A percentile compares a stretch with the other conserved stretches of the same genome.
Conservation (phyloP, 352 stramenopile genomes). For the Phytophthora capsici region DNA sequence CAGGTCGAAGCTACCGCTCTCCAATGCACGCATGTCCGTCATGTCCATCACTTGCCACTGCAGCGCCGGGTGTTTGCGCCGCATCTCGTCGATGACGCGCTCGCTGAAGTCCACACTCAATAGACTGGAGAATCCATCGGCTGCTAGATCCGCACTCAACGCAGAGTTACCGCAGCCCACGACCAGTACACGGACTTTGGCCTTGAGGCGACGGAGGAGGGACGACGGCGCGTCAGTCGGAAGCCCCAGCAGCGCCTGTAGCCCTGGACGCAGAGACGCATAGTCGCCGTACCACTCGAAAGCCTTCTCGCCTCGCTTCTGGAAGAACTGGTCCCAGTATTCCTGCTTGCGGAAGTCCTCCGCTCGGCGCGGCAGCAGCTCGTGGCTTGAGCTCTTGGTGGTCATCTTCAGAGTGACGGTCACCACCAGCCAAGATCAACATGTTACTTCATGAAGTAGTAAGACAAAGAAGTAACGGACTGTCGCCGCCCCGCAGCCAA, state of each 20-base stretch:
- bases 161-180: constrained; percentile 84
- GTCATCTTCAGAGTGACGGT: constrained; percentile 17
- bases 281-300: constrained; percentile 89
- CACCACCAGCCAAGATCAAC: constrained; percentile 7
- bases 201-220: constrained; percentile 45
- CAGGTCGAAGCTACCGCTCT: constrained; percentile 63
- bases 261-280: constrained; percentile 36
- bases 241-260: constrained; percentile 45
- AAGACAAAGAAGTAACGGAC: no score
- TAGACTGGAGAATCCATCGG: constrained; percentile 62
- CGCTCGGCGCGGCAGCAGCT: constrained; percentile 55
- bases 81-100: constrained; percentile 82
- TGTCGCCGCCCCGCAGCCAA: neutral
- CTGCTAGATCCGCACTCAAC: constrained; percentile 62
- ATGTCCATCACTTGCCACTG: constrained; percentile 84
- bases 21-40: constrained; percentile 58
- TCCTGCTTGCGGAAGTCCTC: constrained; percentile 73
- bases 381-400: constrained; percentile 16
- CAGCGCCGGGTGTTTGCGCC: constrained; percentile 61
- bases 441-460: constrained; percentile 13
- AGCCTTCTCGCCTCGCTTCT: constrained; percentile 67
- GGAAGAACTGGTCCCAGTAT: constrained; percentile 82
- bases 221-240: constrained; percentile 29
- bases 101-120: constrained; percentile 80
- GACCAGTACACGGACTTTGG: constrained; percentile 60